Base-by-base conservation (phyloP, 305 asterid species). In the Vinca major region DNA sequence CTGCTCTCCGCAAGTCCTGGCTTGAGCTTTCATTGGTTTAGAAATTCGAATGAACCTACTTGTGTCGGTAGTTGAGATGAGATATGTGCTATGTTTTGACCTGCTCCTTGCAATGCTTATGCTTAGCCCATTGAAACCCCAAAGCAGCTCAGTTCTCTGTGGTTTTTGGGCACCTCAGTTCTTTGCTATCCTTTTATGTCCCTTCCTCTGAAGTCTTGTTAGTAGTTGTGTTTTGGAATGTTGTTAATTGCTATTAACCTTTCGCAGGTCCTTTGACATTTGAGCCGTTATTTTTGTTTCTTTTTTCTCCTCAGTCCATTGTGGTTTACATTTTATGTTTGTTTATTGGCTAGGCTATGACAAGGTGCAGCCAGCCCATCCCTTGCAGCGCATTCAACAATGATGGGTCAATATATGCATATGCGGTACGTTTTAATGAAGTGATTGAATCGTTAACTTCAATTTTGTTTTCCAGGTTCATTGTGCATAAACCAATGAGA, bases 341-440 rank as follows among this genome's bases (percentile, higher is more conserved):
- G 13, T 53, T 26, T 61, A 20, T 74, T 66, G 58, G 78, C 41
- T 71, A 92, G 98, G 98, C 92, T 51, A 90, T 92, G 95, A 4
- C 62, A 53, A 86, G 91, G 80, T 88, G 96, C 92, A 78, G 62
- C 69, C 97, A 90, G 69, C 92, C 97, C 65, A 90, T 90, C 67
- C 84, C 93, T 65, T 87, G 92, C 86, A 82, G 96, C 66, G 62
- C 87, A 43, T 92, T 88, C 86, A 90, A 88, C 90, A 77, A 80
- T 40, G 98, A 90, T 73, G 98, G 96, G 44, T 90, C 98, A 33
- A 71, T 90, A 50, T 92, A 13, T 79, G 98, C 97, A 36, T 90
- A 92, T 67, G 71, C 95, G 79, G 98, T 92, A 85, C 45, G 85
- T 62, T 50, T 55, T 70, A 44, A 41, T 74, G 75, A n/a, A 7